Evolutionary conservation across 2,329 filamentous ascomycete species (phyloP), one percentile per base, ranked within the genome.

Genomic region (Trichoderma breve): DNA sequence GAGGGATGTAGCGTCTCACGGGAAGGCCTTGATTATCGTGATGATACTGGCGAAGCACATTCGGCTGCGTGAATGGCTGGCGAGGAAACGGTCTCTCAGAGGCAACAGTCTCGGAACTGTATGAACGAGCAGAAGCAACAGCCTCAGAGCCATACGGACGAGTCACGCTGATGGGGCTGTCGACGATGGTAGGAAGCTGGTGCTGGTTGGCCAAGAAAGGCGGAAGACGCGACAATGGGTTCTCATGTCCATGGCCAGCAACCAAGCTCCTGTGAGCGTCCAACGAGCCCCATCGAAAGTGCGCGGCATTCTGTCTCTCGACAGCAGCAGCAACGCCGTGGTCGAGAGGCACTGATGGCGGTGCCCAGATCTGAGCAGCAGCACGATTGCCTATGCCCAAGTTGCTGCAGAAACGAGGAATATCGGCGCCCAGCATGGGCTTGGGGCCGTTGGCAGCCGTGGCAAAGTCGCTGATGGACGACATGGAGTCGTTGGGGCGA

Each of bases 201-300:
- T n/a, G 47, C 24, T 32, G 61, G 12, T 6, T 34, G 6, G 61
- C 34, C 36, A 36, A 11, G 18, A 58, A 65, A 15, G 57, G 30
- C 14, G 61, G n/a, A 9, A 64, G 6, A 47, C 43, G 69, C 26
- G 51, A 9, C 5, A 30, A 28, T 15, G 28, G n/a, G 30, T 53
- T 53, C 57, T 70, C 67, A 9, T 24, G 62, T 14, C 51, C 28
- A 39, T 34, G 32, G 15, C 36, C 39, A 51, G 32, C 9, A 32
- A 39, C 21, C 21, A 39, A 28, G 24, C 26, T 26, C 30, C 32
- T 26, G 18, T 18, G 57, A 12, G 60, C 4, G 14, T 69, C 64
- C 51, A 60, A 51, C 21, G 71, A 58, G 6, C 24, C 64, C 71
- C 71, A 72, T n/a, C 66, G 53, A 9, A 36, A 30, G 15, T 66